phyloP scores from a whole-genome alignment of 2,329 filamentous ascomycete species.

The Annulohypoxylon truncatum region DNA sequence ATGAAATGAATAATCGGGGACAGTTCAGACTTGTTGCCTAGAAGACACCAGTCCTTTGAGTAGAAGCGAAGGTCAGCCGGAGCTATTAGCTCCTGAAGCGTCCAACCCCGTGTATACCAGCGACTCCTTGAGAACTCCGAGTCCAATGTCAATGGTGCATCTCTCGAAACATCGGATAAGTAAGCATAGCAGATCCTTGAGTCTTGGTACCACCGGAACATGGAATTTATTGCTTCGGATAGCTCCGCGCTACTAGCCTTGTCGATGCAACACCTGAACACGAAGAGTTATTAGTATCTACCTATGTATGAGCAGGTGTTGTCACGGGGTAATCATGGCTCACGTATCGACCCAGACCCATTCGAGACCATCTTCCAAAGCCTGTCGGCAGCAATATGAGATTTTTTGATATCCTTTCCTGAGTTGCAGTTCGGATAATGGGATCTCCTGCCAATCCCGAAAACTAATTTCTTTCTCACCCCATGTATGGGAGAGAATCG shows the following conservation, averaged over 20 bases:
- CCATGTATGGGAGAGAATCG: slow-evolving; percentile 3
- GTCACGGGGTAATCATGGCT: neutral
- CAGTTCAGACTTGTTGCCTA: neutral
- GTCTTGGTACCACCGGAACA: neutral
- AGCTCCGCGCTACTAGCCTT: neutral
- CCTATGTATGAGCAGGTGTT: no score
- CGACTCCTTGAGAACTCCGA: neutral
- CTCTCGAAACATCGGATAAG: neutral
- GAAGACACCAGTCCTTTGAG: neutral
- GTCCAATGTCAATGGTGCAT: neutral
- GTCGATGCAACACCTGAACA: neutral
- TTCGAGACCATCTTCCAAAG: neutral
- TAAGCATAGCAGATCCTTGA: neutral
- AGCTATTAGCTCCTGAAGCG: slow-evolving; percentile 1
- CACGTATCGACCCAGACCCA: neutral
- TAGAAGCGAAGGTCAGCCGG: neutral
- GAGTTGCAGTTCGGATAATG: neutral
- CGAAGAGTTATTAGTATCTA: neutral
- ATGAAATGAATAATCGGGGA: neutral
- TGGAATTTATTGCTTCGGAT: neutral
- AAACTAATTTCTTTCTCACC: neutral
- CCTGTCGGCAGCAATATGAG: neutral
- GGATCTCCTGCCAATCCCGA: neutral
- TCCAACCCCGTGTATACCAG: neutral
- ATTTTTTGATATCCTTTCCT: neutral